phyloP scores from a whole-genome alignment of 2,329 filamentous ascomycete species.

The Colletotrichum chlorophyti region DNA sequence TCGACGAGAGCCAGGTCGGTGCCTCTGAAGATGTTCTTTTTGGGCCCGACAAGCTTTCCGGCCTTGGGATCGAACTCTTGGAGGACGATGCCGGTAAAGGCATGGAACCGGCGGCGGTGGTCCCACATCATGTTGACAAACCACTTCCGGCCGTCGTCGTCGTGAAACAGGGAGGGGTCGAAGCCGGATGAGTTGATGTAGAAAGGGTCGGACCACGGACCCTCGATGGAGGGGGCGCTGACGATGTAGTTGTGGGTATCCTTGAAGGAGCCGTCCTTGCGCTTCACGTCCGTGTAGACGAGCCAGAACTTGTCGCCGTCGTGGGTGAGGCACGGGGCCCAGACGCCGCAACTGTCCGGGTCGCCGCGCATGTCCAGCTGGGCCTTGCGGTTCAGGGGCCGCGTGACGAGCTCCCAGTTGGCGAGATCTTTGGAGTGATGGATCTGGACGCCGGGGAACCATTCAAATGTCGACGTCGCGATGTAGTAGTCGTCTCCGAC shows the following conservation, averaged over 20 bases:
- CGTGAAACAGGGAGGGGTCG: slow-evolving; percentile 66
- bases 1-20: slow-evolving; percentile 62
- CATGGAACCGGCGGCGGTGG: slow-evolving; percentile 53
- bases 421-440: slow-evolving; percentile 60
- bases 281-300: slow-evolving; percentile 71
- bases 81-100: slow-evolving; percentile 63
- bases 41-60: slow-evolving; percentile 60
- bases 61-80: slow-evolving; percentile 61
- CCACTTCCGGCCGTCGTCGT: slow-evolving; percentile 62
- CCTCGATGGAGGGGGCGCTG: slow-evolving; percentile 56
- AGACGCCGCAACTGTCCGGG: slow-evolving; percentile 67
- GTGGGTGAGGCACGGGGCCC: slow-evolving; percentile 69
- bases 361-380: slow-evolving; percentile 66
- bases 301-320: slow-evolving; percentile 68
- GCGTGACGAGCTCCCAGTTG: slow-evolving; percentile 56
- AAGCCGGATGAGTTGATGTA: slow-evolving; percentile 68
- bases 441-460: slow-evolving; percentile 62
- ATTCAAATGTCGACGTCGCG: slow-evolving; percentile 62
- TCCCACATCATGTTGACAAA: slow-evolving; percentile 65
- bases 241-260: slow-evolving; percentile 71
- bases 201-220: slow-evolving; percentile 67
- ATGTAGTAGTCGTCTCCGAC: slow-evolving; percentile 62
- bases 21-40: slow-evolving; percentile 61
- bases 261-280: slow-evolving; percentile 71
- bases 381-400: slow-evolving; percentile 54